Base-by-base conservation (phyloP, 805 yeast species). In the Candida khao-thaluensis region DNA sequence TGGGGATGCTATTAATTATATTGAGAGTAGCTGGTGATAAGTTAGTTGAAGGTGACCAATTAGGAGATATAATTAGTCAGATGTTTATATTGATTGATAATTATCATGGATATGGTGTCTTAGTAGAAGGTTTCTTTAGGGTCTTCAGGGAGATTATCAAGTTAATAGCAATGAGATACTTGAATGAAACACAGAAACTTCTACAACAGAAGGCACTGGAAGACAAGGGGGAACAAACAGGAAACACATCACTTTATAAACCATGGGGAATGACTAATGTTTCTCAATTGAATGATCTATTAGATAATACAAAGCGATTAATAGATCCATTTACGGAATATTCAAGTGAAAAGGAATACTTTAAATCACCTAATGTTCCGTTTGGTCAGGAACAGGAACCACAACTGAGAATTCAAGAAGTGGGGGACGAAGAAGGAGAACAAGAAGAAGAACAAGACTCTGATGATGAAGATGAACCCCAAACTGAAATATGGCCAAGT, bases 21-120 rank as follows among this genome's bases (percentile, higher is more conserved):
- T 70, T 87, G 20, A 77, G 73, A 47, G 68, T 89, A 17, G 81
- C 90, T 0, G 96, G 96, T 0, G 64, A 74, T 7, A 66, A 74
- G 21, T 65, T 88, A 17, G 64, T 88, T 10, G 69, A 72, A 22
- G 46, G 55, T 7, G 66, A 66, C 42, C 86, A 79, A 43, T 69
- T 91, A 37, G 76, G 71, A 36, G 98, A 91, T 57, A 70, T 91
- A 1, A 65, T 91, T 14, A 75, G 79, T 34, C 78, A 89, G 3
- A 72, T 88, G 45, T 88, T 91, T 57, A 77, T 81, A 14, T 63
- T 90, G 24, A 68, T 91, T 35, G 98, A 91, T 60, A 69, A 80
- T 38, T 91, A 83, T 53, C 96, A 90, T 60, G 95, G 91, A 0
- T 91, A 91, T 57, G 65, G 80, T 2, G 66, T 71, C 11, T 63